phyloP scores from a whole-genome alignment of 139 green algal species.

The Pleodorina starrii region DNA sequence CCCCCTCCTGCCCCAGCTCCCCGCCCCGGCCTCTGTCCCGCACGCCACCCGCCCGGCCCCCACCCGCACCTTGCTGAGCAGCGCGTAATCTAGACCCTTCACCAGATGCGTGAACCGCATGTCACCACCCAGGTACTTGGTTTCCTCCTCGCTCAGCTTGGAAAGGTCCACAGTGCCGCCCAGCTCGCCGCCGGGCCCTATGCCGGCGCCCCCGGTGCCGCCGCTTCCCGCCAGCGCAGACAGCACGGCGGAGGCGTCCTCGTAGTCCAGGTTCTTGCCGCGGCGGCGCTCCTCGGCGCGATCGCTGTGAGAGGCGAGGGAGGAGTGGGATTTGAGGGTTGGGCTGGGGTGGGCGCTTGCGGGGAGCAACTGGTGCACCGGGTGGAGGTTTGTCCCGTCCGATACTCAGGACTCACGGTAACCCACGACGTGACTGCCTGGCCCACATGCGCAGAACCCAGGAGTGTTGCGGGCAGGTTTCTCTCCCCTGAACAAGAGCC shows the following conservation, averaged over 20 bases:
- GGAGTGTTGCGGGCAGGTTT: too few species aligned
- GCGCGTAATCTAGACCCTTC: constrained; percentile 95
- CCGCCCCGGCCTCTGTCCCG: too few species aligned
- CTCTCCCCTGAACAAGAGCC: too few species aligned
- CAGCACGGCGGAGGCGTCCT: constrained; percentile 60
- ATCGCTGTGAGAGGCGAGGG: constrained; percentile 78
- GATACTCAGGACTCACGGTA: too few species aligned
- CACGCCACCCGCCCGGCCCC: too few species aligned
- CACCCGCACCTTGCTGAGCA: constrained; percentile 87
- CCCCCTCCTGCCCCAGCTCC: too few species aligned
- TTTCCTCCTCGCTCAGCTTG: constrained; percentile 81
- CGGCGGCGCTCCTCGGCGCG: constrained; percentile 83
- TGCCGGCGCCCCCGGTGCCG: not conserved
- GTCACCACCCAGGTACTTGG: constrained; percentile 94
- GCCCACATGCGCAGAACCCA: not conserved
- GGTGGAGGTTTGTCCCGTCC: too few species aligned
- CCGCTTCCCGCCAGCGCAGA: constrained; percentile 9
- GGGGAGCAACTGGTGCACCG: too few species aligned
- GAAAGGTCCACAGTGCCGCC: constrained; percentile 45
- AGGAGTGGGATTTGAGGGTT: too few species aligned
- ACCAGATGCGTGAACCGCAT: constrained; percentile 95
- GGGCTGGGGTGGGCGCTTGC: too few species aligned
- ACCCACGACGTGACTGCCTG: too few species aligned
- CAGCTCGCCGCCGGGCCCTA: not conserved
- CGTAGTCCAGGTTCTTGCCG: constrained; percentile 75